phyloP scores from a whole-genome alignment of 2,329 filamentous ascomycete genomes.

The Phialemoniopsis sp. region DNA sequence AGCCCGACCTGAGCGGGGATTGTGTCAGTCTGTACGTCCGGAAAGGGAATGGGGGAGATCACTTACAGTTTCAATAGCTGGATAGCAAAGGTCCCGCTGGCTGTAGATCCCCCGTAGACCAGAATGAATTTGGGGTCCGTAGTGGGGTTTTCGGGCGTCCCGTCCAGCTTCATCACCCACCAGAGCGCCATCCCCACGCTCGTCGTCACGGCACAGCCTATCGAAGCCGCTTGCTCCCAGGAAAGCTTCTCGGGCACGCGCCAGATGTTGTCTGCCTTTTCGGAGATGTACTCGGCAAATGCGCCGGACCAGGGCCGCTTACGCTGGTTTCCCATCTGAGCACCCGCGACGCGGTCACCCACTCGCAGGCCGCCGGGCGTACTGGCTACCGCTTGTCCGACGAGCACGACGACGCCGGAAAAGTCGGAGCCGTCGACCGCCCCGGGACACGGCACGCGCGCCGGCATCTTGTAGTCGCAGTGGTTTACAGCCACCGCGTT shows the following conservation, averaged over 20 bases:
- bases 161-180: constrained; percentile 11
- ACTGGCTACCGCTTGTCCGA: constrained; percentile 13
- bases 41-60: neutral
- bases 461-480: constrained; percentile 21
- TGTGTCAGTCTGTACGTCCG: neutral
- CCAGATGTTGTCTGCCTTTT: constrained; percentile 5
- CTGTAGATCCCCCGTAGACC: constrained; percentile 14
- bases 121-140: constrained; percentile 10
- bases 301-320: constrained; percentile 10
- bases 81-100: constrained; percentile 14
- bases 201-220: constrained; percentile 7
- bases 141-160: constrained; percentile 7
- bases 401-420: constrained; percentile 16
- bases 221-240: constrained; percentile 10
- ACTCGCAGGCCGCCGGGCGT: constrained; percentile 9
- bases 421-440: constrained; percentile 22
- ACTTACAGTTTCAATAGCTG: constrained; percentile 20
- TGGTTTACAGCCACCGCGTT: constrained; percentile 21
- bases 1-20: constrained; percentile 3
- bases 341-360: constrained; percentile 22
- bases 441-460: constrained; percentile 11
- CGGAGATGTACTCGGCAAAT: constrained; percentile 13
- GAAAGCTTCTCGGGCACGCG: constrained; percentile 10
- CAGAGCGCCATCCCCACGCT: constrained; percentile 14
- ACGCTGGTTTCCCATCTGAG: constrained; percentile 9